phyloP scores from a whole-genome alignment of 352 stramenopile species.

The Pythium aquatile region DNA sequence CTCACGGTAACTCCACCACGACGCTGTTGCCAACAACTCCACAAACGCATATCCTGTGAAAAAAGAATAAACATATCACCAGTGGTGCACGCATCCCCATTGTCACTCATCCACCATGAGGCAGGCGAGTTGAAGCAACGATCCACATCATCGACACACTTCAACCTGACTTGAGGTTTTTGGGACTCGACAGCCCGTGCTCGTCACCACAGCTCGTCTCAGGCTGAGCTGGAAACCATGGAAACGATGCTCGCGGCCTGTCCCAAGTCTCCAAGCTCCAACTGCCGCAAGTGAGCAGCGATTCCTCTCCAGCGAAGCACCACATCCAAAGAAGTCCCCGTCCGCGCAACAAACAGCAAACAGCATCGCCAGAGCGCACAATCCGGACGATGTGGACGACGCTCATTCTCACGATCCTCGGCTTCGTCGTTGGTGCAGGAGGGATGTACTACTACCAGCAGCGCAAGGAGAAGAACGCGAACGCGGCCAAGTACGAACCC shows the following conservation, averaged over 20 bases:
- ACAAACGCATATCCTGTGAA: too few relatives aligned
- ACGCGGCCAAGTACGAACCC: not conserved
- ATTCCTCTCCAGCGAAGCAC: not conserved
- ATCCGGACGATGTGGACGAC: slow-evolving; percentile 19
- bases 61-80: too few relatives aligned
- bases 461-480: slow-evolving; percentile 4
- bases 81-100: too few relatives aligned
- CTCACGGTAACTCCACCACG: too few relatives aligned
- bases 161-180: too few relatives aligned
- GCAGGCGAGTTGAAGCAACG: too few relatives aligned
- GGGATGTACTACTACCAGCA: slow-evolving; percentile 14
- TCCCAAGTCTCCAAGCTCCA: not conserved
- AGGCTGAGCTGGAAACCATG: not conserved
- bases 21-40: too few relatives aligned
- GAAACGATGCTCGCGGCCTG: not conserved
- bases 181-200: too few relatives aligned
- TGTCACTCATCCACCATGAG: too few relatives aligned
- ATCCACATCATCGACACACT: too few relatives aligned
- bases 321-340: not conserved
- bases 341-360: not conserved
- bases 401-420: slow-evolving; percentile 17
- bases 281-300: slow-evolving; percentile 3
- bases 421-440: slow-evolving; percentile 17
- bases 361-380: not conserved
- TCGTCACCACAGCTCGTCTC: not conserved